Conservation (phyloP, 2,329 filamentous ascomycete species). For the Stagonosporopsis chrysanthemi region DNA sequence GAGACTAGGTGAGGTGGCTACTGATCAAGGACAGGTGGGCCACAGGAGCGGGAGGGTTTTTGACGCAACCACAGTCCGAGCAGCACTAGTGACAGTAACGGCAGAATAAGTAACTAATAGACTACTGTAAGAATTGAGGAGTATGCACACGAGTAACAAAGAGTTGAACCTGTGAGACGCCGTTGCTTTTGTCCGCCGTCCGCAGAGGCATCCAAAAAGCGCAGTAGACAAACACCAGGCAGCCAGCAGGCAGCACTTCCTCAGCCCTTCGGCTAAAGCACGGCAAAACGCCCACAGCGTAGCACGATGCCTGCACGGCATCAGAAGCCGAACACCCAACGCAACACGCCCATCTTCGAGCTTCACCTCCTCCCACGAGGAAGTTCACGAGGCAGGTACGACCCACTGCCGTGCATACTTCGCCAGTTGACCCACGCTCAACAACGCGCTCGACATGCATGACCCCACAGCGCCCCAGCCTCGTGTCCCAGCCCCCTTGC, state of each 20-base stretch:
- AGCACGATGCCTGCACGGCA: not conserved
- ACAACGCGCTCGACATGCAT: slow-evolving; percentile 8
- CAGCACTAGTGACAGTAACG: too few species aligned
- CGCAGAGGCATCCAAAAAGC: not conserved
- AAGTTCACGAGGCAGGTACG: not conserved
- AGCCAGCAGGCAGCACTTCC: slow-evolving; percentile 3
- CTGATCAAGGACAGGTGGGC: not conserved
- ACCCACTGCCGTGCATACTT: not conserved
- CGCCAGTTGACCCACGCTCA: slow-evolving; percentile 8
- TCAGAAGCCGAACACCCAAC: not conserved
- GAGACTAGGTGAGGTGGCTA: not conserved
- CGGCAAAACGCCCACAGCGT: not conserved
- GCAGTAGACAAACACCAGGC: not conserved
- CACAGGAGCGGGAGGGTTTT: not conserved
- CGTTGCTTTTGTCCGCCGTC: not conserved
- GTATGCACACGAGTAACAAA: not conserved
- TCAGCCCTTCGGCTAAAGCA: not conserved
- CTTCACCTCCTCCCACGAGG: not conserved
- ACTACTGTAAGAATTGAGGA: too few species aligned
- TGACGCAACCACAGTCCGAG: not conserved
- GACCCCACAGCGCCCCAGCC: not conserved
- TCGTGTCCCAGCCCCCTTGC: slow-evolving; percentile 9
- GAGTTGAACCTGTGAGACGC: not conserved
- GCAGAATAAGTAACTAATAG: too few species aligned
- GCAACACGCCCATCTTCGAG: not conserved